Conservation (phyloP, 1,284 basidiomycete species). For the Ceratobasidium theobromae region DNA sequence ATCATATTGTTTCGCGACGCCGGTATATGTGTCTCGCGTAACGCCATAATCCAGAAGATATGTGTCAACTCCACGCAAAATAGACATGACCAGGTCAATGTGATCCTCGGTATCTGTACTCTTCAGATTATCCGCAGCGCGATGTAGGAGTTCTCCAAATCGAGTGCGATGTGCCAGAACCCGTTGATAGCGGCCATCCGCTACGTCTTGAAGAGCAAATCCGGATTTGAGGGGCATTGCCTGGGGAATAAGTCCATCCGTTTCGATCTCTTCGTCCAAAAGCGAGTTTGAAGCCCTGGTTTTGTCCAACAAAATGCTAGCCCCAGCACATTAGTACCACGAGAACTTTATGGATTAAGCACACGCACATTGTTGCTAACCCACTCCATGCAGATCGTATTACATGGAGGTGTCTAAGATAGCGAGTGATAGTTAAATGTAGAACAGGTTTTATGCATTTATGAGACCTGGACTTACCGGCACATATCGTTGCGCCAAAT, state of each 20-base stretch:
- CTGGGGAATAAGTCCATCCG: constrained; percentile 58
- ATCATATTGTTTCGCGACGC: constrained; percentile 66
- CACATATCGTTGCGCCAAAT: constrained; percentile 92
- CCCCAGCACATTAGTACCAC: background rate
- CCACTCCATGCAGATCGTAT: constrained; percentile 71
- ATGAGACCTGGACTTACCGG: constrained; percentile 57
- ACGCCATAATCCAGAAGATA: constrained; percentile 75
- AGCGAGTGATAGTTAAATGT: background rate
- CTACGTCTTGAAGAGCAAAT: constrained; percentile 71
- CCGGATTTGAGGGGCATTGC: constrained; percentile 68
- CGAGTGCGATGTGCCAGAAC: constrained; percentile 62
- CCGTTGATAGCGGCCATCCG: constrained; percentile 74
- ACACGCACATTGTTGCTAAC: constrained; percentile 54
- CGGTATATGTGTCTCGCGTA: constrained; percentile 58
- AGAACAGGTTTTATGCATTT: background rate
- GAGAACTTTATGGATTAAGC: background rate
- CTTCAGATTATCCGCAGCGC: constrained; percentile 66
- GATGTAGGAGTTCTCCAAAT: constrained; percentile 70
- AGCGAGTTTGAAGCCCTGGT: background rate
- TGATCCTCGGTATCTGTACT: constrained; percentile 70
- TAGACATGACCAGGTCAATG: constrained; percentile 80
- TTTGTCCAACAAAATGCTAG: constrained; percentile 10
- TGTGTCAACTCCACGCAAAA: constrained; percentile 71
- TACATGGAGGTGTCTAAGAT: constrained; percentile 59
- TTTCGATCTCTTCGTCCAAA: constrained; percentile 11